Conservation (phyloP, 257 asterid species). For the Avicennia marina region DNA sequence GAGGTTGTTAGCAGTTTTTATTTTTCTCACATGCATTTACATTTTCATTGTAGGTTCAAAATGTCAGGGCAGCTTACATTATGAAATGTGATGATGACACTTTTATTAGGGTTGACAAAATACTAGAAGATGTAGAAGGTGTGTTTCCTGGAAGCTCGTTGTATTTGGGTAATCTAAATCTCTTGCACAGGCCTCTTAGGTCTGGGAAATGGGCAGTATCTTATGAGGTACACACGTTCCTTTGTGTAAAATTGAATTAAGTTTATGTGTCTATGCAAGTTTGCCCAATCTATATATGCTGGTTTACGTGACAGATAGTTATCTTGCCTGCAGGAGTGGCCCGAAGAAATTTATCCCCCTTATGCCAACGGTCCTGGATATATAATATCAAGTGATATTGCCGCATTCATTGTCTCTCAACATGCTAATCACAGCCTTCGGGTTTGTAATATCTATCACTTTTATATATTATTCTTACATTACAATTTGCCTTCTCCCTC, state of each 20-base stretch:
- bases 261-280: not conserved
- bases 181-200: constrained; percentile 90
- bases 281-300: not conserved
- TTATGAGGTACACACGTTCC: constrained; percentile 50
- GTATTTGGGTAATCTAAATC: constrained; percentile 92
- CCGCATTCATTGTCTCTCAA: constrained; percentile 57
- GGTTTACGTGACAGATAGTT: not conserved
- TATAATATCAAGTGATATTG: constrained; percentile 71
- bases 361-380: constrained; percentile 98
- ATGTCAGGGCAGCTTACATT: constrained; percentile 66
- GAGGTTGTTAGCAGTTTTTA: not conserved
- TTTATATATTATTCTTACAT: no score
- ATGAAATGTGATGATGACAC: constrained; percentile 97
- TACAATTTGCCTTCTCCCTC: no score
- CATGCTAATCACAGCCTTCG: constrained; percentile 52
- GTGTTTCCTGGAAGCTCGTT: constrained; percentile 48
- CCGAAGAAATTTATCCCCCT: constrained; percentile 91
- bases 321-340: constrained; percentile 74
- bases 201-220: constrained; percentile 97
- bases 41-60: constrained; percentile 55
- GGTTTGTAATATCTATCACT: constrained; percentile 36
- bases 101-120: constrained; percentile 74
- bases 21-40: constrained; percentile 18
- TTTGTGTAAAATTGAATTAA: not conserved
- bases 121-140: constrained; percentile 62